Base-by-base conservation (phyloP, 108 stramenopile species). In the Cyclotella atomus region DNA sequence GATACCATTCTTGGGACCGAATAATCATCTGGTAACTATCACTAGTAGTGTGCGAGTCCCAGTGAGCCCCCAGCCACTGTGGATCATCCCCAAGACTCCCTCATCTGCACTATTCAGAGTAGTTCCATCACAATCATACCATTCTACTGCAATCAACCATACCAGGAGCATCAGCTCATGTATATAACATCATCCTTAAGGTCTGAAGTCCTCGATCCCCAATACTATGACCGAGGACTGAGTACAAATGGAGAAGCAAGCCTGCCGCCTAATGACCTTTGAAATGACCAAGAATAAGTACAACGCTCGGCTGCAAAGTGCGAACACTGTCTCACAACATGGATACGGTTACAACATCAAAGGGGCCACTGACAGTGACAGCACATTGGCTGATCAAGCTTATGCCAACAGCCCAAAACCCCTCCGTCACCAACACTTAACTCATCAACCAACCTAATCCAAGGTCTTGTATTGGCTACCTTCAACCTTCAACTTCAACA, bases 331-430 rank as follows among this genome's bases (percentile, higher is more conserved):
- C 2, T 14, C 2, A 1, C 8, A 44, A 9, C 61, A 43, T 21
- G 61, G 61, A 2, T 62, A 62, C 43, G 61, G 61, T 15, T 36
- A 41, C 17, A 62, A 62, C 29, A 23, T n/a, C 8, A 2, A 27
- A 27, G 30, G 32, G 33, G 29, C 30, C 8, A 15, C 2, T 33
- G 14, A 14, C 8, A 15, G 14, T 1, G 57, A 32, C 17, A n/a
- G n/a, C n/a, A n/a, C n/a, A n/a, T 2, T 1, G 2, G 36, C 23
- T 9, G 38, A 38, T 2, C 36, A 62, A 41, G 1, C 23, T 1
- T 43, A 38, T 24, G n/a, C 14, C 20, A 3, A 62, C 3, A 62
- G 36, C 4, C 61, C 21, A 0, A 19, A 21, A 41, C 0, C 2
- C 2, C 43, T 62, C 3, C 5, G 38, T 14, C 3, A 62, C 2